Conservation (phyloP, 352 stramenopile genomes). For the Elongisporangium anandrum region DNA sequence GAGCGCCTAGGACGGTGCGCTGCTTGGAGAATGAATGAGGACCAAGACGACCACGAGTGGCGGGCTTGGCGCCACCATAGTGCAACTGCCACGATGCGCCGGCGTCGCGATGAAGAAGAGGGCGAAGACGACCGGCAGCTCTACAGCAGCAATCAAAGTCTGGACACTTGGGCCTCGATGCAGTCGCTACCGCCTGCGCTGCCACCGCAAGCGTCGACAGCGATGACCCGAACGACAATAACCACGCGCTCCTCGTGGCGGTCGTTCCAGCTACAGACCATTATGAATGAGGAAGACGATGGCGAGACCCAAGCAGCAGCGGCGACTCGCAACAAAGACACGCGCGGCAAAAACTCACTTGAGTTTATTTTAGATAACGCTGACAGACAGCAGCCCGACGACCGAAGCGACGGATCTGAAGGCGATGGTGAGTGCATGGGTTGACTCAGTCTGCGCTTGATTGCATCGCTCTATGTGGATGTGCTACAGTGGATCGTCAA, state of each 20-base stretch:
- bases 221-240: slow-evolving; percentile 9
- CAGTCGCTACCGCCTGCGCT: background rate
- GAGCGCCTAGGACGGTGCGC: no score
- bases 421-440: slow-evolving; percentile 4
- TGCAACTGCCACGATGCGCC: no score
- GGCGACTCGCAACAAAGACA: slow-evolving; percentile 1
- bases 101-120: no score
- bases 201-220: background rate
- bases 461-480: slow-evolving; percentile 1
- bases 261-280: slow-evolving; percentile 7
- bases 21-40: no score
- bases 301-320: background rate
- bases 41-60: no score
- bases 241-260: slow-evolving; percentile 1
- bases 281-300: slow-evolving; percentile 25
- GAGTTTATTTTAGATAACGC: slow-evolving; percentile 35
- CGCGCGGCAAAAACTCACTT: slow-evolving; percentile 29
- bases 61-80: no score
- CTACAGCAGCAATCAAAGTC: no score
- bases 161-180: background rate
- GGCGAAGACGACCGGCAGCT: no score
- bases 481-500: background rate
- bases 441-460: slow-evolving; percentile 14
- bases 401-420: slow-evolving; percentile 17
- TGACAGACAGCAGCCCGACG: slow-evolving; percentile 15